These are phyloP conservation scores for Macrocystidia cucumis DNA, from an alignment of 1,284 basidiomycete species.

Conservation along the genomic window DNA sequence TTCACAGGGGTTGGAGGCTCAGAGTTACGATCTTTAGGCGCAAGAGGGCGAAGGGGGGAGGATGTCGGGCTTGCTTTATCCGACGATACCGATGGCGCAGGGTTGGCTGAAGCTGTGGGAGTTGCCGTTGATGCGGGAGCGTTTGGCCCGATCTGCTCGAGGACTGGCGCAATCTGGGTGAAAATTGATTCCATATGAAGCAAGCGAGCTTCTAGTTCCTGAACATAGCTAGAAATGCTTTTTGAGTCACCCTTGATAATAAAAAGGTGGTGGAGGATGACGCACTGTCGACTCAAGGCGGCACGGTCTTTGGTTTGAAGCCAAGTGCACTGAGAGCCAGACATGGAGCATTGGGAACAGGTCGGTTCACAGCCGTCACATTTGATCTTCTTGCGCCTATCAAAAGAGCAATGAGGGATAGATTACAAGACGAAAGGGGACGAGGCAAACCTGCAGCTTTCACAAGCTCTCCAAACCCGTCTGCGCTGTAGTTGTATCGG, in stretches of 20 bases:
- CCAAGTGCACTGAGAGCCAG: conserved; percentile 75
- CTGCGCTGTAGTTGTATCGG: conserved; percentile 69
- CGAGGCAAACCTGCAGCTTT: conserved; percentile 68
- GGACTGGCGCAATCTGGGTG: conserved; percentile 66
- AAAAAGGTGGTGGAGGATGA: conserved; percentile 12
- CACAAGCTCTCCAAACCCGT: conserved; percentile 77
- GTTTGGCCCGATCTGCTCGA: conserved; percentile 57
- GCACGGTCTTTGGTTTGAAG: conserved; percentile 82
- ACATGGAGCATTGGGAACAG: conserved; percentile 71
- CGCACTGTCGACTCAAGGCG: conserved; percentile 78
- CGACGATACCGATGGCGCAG: conserved; percentile 11
- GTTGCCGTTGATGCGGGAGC: conserved; percentile 21
- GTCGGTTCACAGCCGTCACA: conserved; percentile 80
- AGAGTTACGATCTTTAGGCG: conserved; percentile 27
- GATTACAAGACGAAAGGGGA: conserved; percentile 12
- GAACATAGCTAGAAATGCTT: conserved; percentile 58
- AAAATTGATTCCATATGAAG: conserved; percentile 80
- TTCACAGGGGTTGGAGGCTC: conserved; percentile 42
- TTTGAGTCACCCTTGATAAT: no score
- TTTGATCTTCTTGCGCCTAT: conserved; percentile 83
- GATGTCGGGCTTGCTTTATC: conserved; percentile 25
- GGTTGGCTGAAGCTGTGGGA: conserved; percentile 18
- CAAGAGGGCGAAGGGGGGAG: conserved; percentile 32
- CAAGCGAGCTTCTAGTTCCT: conserved; percentile 77
- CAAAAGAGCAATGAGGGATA: conserved; percentile 12